Evolutionary conservation across 352 stramenopile species (phyloP), one percentile per base, ranked within the genome.

Genomic region (Pythium grandisporangium): DNA sequence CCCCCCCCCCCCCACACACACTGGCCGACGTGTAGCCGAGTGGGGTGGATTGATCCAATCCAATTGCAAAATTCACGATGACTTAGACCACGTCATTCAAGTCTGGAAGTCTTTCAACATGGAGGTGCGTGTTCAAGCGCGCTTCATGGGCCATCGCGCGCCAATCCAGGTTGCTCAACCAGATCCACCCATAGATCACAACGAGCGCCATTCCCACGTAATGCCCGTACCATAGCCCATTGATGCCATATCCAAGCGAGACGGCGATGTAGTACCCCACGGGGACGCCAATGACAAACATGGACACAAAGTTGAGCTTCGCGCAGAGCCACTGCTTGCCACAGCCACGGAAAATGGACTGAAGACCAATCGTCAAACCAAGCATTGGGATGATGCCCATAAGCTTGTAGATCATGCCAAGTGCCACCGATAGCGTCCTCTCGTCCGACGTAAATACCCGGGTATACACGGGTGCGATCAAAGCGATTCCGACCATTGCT

Each of bases 171-270:
- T 29, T 23, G 5, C 30, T 33, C 11, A 67, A 25, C 58, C 54
- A 64, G n/a, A 54, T 4, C 22, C 59, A 17, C 1, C 48, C 53
- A 8, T 47, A 45, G 16, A 42, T 22, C 1, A 33, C 26, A 26
- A 54, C 63, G 6, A 54, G 16, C 0, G 41, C 17, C 24, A 58
- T 38, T 13, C 54, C 58, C 1, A 37, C 42, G 6, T 24, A 38
- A 20, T 58, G 46, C 2, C 53, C 58, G 12, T 54, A 2, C 58
- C 58, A 67, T 16, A 67, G 53, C 0, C 58, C 58, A 0, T 44
- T 24, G 19, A 67, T 43, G 26, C 53, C 58, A 6, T 30, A 29
- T 2, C 41, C 17, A 12, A 57, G 38, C 13, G 22, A 10, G 25
- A 61, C 22, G 6, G 53, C 58, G 22, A 67, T 34, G 11, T 42